A percentile compares a stretch with the other conserved stretches of the same genome.
These are phyloP conservation scores for Rhodomyrtus psidioides DNA, from an alignment of 441 rosid species.

Conservation along the genomic window DNA sequence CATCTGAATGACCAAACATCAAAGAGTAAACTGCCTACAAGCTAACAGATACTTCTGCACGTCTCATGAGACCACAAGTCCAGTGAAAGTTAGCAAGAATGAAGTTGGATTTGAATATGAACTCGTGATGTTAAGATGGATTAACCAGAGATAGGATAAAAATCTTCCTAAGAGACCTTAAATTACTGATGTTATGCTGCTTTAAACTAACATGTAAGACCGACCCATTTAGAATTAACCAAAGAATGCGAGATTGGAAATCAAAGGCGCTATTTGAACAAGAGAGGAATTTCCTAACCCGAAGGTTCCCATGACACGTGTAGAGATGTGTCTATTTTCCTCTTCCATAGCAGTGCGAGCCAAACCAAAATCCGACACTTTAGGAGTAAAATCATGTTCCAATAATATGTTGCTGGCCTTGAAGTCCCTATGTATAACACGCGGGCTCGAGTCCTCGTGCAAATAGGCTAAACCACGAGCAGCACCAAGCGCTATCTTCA, in stretches of 20 bases:
- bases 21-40: background rate
- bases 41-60: background rate
- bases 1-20: background rate
- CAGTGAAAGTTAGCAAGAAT: background rate
- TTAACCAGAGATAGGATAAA: background rate
- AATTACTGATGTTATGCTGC: background rate
- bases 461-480: conserved; percentile 90
- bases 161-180: background rate
- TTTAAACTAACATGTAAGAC: background rate
- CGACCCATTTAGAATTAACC: background rate
- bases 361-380: conserved; percentile 92
- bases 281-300: conserved; percentile 37
- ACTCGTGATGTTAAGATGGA: background rate
- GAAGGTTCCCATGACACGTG: conserved; percentile 98
- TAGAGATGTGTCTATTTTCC: conserved; percentile 81
- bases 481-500: conserved; percentile 91
- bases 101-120: background rate
- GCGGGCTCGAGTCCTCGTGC: conserved; percentile 96
- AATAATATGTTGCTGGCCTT: conserved; percentile 90
- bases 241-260: background rate
- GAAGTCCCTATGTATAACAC: conserved; percentile 95
- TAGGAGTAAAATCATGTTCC: conserved; percentile 88
- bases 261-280: background rate
- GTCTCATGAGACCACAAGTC: background rate
- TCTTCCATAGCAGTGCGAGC: conserved; percentile 92